Base-by-base conservation (phyloP, 2,329 filamentous ascomycete species). In the Colletotrichum destructivum region DNA sequence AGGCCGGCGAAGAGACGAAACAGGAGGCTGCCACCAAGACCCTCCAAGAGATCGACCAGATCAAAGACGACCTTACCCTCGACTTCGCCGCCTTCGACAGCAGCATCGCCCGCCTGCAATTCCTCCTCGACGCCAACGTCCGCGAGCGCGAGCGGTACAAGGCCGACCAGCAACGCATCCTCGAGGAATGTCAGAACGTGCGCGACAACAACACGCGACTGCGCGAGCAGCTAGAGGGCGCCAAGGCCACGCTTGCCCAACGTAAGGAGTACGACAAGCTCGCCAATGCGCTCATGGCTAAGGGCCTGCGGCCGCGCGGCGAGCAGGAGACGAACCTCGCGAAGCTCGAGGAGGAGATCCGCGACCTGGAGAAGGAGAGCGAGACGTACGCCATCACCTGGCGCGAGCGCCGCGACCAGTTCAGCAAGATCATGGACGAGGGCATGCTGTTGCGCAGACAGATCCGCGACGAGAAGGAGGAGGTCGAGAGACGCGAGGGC, bases 401-500 rank as follows among this genome's bases (percentile, higher is more conserved):
- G 95, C 86, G 89, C 52, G 95, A 97, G 82, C 88, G 96, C 49
- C 87, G 93, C 73, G 93, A 94, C 76, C 94, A 98, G 82, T 98
- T 98, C 81, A 93, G 92, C 69, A 89, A 90, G 67, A 95, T 98
- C 77, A 93, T 98, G 79, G 93, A 95, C 71, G 96, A 98, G 84
- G 94, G 94, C n/a, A 93, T 93, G 89, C 88, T 94, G 74, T 88
- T 98, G 80, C 87, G 95, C 69, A 88, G 94, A 60, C 87, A 97
- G 80, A 98, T 98, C 78, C 91, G 95, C 72, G 95, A 98, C 78
- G 96, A 98, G 86, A 97, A 98, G 83, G 95, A 98, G 80, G 95
- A 98, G 82, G 94, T 96, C 0, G 95, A 98, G 82, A 87, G 94
- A 52, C 89, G 94, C 66, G 94, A 97, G 81, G 94, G 94, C 40